Evolutionary conservation across 176 grass and related monocot genomes (phyloP), one percentile per base, ranked within the genome.

Genomic region (Ananas comosus): DNA sequence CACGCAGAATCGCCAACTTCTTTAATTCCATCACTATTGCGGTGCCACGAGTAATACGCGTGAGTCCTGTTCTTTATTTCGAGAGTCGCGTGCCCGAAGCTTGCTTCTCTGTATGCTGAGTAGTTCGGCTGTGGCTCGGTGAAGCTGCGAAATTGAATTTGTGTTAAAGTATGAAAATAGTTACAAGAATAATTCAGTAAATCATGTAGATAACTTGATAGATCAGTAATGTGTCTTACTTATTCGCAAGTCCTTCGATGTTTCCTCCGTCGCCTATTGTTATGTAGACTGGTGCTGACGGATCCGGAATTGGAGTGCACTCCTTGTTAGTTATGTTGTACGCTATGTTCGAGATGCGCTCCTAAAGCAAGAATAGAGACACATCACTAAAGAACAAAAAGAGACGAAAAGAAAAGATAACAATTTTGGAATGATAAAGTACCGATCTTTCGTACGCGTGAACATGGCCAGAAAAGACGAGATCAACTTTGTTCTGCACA

Each of bases 1-100:
- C 88, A 92, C 73, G 85, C 73, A 21, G 86, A 65, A 70, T 96
- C 92, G 6, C 83, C 92, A 10, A 72, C 75, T 23, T 92, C 79
- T 11, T 74, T 75, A 51, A 16, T 70, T 13, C 92, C 86, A 51
- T 89, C 86, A 68, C 89, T 85, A 66, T 96, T 96, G 28, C 88
- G 83, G 58, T 96, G 92, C 92, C 92, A 92, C 3, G 81, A 58
- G 64, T 92, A 96, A 81, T 92, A 81, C 2, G 92, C 92, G 76
- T 96, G 92, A 52, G 88, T 89, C 68, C 81, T 71, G 64, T 96
- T 96, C 83, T 89, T 96, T 73, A 96, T 83, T 53, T 96, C 88
- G 10, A 96, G 77, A 19, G 89, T 83, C 27, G 93, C 93, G 80
- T 96, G 93, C 25, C 93, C 88, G 64, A 96, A 92, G 76, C 88